These are phyloP conservation scores for Fusarium dimerum DNA, from an alignment of 2,329 filamentous ascomycete species.

Conservation along the genomic window DNA sequence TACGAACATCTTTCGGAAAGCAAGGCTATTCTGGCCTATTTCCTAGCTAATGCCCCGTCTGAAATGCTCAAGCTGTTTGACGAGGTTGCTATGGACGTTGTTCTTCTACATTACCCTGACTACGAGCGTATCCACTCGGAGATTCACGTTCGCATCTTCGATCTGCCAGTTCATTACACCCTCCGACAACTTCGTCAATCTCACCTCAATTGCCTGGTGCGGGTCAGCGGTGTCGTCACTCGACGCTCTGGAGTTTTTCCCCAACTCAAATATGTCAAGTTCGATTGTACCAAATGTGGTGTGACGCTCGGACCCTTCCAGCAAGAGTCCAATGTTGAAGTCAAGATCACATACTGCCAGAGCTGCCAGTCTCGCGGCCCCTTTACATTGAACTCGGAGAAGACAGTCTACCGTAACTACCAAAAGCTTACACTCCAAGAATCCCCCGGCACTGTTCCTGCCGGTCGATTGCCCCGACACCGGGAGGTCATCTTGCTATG, in stretches of 20 bases:
- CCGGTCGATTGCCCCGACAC: conserved; percentile 88
- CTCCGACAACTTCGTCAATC: conserved; percentile 92
- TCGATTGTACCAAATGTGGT: conserved; percentile 92
- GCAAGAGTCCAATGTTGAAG: conserved; percentile 94
- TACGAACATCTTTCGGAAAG: conserved; percentile 89
- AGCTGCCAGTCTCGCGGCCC: conserved; percentile 94
- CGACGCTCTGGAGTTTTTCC: conserved; percentile 94
- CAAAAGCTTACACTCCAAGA: conserved; percentile 97
- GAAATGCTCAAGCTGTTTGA: conserved; percentile 97
- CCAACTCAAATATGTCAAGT: conserved; percentile 97
- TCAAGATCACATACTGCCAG: conserved; percentile 95
- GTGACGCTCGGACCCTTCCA: conserved; percentile 93
- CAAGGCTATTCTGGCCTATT: conserved; percentile 93
- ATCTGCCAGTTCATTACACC: conserved; percentile 92
- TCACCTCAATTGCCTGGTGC: conserved; percentile 92
- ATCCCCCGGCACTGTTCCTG: conserved; percentile 93
- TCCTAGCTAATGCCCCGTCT: conserved; percentile 91
- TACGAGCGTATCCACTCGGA: conserved; percentile 97
- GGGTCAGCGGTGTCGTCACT: conserved; percentile 93
- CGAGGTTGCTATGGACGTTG: conserved; percentile 94
- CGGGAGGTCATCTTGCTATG: conserved; percentile 94
- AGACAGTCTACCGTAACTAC: conserved; percentile 98
- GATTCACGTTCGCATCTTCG: conserved; percentile 95
- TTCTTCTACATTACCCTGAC: conserved; percentile 93
- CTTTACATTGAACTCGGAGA: conserved; percentile 94